Conservation (phyloP, 2,329 filamentous ascomycete genomes). For the Epichloe sp. region DNA sequence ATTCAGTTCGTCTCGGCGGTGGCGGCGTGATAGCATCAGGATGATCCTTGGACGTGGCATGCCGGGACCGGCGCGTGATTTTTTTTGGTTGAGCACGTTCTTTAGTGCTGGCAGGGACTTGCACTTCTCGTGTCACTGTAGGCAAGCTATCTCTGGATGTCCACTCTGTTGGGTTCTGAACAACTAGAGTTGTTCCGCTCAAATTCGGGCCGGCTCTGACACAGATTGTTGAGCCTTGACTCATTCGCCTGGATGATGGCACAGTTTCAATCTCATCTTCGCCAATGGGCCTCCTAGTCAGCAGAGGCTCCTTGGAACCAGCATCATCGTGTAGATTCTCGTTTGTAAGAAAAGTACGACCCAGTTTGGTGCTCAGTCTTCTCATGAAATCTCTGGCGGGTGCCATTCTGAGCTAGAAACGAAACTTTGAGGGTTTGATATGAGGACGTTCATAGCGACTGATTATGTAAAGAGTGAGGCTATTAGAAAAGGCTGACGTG, state of each 20-base stretch:
- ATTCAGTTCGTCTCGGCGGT: neutral
- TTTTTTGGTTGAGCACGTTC: neutral
- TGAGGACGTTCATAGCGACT: conserved; percentile 8
- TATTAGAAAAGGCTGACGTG: neutral
- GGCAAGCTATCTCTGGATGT: neutral
- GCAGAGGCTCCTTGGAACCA: neutral
- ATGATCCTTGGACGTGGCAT: neutral
- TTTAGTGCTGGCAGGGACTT: neutral
- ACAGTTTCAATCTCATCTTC: neutral
- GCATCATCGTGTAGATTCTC: neutral
- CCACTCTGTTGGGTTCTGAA: neutral
- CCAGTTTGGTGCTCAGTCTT: neutral
- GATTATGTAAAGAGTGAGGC: neutral
- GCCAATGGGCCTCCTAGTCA: neutral
- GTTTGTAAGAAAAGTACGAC: neutral
- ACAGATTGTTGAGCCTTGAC: neutral
- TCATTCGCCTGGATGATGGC: neutral
- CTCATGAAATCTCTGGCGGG: neutral
- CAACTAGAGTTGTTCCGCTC: neutral
- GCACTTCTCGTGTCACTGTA: neutral
- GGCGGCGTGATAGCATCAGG: neutral
- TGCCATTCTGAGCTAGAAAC: neutral
- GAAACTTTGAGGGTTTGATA: neutral
- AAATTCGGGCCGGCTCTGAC: neutral
- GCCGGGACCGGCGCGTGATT: neutral